These are phyloP conservation scores for Candida vaughaniae DNA, from an alignment of 805 yeast genomes.

Conservation along the genomic window DNA sequence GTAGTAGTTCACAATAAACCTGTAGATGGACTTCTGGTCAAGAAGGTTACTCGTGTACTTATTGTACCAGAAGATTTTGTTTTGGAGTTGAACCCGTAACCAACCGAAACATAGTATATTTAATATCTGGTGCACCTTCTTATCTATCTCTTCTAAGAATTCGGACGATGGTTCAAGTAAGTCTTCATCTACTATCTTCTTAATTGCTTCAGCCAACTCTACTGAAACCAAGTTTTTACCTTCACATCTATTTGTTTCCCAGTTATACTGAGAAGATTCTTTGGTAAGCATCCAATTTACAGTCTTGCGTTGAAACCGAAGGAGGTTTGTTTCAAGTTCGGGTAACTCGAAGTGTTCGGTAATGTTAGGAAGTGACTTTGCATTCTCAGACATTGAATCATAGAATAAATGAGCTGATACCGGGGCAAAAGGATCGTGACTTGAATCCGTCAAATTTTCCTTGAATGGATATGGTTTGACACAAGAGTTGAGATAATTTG, in stretches of 20 bases:
- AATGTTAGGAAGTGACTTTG: conserved; percentile 25
- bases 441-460: background rate
- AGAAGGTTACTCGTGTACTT: conserved; percentile 49
- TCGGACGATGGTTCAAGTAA: background rate
- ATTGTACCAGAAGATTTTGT: conserved; percentile 45
- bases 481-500: conserved; percentile 3
- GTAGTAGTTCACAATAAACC: conserved; percentile 28
- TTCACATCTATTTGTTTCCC: conserved; percentile 20
- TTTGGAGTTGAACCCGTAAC: conserved; percentile 21
- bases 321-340: conserved; percentile 42
- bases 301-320: conserved; percentile 54
- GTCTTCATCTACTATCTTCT: background rate
- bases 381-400: conserved; percentile 46
- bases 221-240: conserved; percentile 15
- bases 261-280: conserved; percentile 46
- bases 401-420: conserved; percentile 45
- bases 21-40: conserved; percentile 26
- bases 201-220: conserved; percentile 3
- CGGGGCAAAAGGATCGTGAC: conserved; percentile 15
- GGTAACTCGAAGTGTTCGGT: conserved; percentile 30
- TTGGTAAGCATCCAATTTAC: conserved; percentile 55
- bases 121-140: conserved; percentile 27
- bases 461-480: conserved; percentile 10
- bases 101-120: conserved; percentile 56
- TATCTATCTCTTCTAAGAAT: conserved; percentile 14